phyloP scores from a whole-genome alignment of 78 protist genomes.

The Dictyostelium purpureum region DNA sequence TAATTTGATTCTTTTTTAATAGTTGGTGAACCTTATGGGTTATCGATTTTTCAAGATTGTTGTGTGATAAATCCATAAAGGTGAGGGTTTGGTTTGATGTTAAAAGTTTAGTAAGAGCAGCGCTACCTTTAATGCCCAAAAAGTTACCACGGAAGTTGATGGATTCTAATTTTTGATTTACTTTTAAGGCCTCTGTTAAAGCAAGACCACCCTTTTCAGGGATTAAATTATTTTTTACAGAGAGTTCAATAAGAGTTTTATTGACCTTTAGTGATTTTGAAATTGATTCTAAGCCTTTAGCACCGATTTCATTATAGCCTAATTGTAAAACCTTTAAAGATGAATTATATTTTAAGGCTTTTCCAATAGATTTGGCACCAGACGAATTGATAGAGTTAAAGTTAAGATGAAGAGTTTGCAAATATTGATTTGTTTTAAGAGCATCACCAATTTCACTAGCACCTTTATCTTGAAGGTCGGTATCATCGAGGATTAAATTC shows the following conservation, averaged over 20 bases:
- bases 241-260: conserved; percentile 13
- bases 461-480: conserved; percentile 53
- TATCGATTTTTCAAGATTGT: conserved; percentile 1
- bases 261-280: conserved; percentile 15
- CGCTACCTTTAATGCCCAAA: conserved; percentile 32
- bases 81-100: not conserved
- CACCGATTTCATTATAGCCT: conserved; percentile 60
- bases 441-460: conserved; percentile 48
- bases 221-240: conserved; percentile 39
- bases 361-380: conserved; percentile 55
- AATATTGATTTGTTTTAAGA: not conserved
- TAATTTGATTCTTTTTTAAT: conserved; percentile 1
- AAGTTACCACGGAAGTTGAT: conserved; percentile 49
- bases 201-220: conserved; percentile 21
- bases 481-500: conserved; percentile 16
- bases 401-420: conserved; percentile 18
- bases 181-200: conserved; percentile 5
- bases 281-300: conserved; percentile 26
- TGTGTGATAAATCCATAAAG: conserved; percentile 43
- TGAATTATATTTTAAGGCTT: conserved; percentile 6
- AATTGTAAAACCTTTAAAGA: conserved; percentile 27
- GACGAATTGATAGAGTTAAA: conserved; percentile 11
- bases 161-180: conserved; percentile 14
- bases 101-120: conserved; percentile 7
- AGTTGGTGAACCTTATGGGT: not conserved